A percentile compares a stretch with the other conserved stretches of the same genome.
Evolutionary conservation across 2,329 filamentous ascomycete genomes (phyloP).

Genomic region (Lasiodiplodia theobromae): DNA sequence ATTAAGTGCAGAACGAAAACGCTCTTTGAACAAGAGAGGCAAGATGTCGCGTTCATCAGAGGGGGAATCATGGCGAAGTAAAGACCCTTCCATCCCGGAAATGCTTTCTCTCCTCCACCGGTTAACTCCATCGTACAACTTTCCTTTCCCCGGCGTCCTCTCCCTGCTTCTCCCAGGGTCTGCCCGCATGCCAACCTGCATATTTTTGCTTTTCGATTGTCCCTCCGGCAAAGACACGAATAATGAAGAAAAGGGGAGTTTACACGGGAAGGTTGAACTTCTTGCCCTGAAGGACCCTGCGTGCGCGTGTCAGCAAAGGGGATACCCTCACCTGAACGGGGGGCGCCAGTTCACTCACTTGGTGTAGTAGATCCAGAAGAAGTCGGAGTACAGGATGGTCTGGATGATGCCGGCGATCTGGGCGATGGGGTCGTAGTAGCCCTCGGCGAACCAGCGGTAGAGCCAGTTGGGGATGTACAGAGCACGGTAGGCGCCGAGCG

Average conservation of each 20-base stretch:
- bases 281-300: slow-evolving; percentile 60
- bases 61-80: slow-evolving; percentile 6
- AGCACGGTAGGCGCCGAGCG: slow-evolving; percentile 87
- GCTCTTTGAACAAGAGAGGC: not conserved
- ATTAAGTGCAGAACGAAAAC: not conserved
- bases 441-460: slow-evolving; percentile 83
- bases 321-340: no score
- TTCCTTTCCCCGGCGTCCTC: not conserved
- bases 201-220: not conserved
- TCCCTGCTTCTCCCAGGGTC: no score
- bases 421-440: slow-evolving; percentile 84
- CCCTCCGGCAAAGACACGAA: not conserved
- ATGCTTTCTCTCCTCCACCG: slow-evolving; percentile 2
- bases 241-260: slow-evolving; percentile 1
- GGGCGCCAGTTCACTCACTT: slow-evolving; percentile 67
- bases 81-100: not conserved
- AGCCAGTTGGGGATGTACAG: slow-evolving; percentile 99
- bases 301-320: not conserved
- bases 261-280: slow-evolving; percentile 63
- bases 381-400: slow-evolving; percentile 96
- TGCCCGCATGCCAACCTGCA: not conserved
- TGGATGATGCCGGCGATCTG: slow-evolving; percentile 90
- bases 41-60: not conserved
- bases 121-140: slow-evolving; percentile 10
- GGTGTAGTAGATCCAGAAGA: slow-evolving; percentile 99